These are phyloP conservation scores for Herpotrichia juniperi DNA, from an alignment of 2,329 filamentous ascomycete genomes.

Conservation along the genomic window DNA sequence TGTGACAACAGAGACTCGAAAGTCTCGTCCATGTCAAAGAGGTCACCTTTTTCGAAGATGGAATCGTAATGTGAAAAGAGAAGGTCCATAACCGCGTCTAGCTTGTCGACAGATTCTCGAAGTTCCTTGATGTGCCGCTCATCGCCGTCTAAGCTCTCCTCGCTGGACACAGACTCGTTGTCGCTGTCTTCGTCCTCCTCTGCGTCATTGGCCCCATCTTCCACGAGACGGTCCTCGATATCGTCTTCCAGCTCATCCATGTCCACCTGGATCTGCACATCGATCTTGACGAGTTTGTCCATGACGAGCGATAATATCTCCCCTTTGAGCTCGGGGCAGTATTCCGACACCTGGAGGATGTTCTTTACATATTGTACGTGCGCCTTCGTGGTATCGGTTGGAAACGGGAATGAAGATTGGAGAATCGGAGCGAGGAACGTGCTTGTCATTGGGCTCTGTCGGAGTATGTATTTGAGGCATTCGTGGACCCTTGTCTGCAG, in stretches of 20 bases:
- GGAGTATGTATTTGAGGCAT: conserved; percentile 75
- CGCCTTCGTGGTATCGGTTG: conserved; percentile 75
- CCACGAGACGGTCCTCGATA: conserved; percentile 73
- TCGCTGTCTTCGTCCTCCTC: conserved; percentile 62
- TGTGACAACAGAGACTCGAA: conserved; percentile 83
- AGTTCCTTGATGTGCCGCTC: conserved; percentile 70
- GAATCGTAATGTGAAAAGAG: conserved; percentile 84
- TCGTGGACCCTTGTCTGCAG: conserved; percentile 78
- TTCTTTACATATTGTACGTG: conserved; percentile 91
- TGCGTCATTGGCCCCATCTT: conserved; percentile 52
- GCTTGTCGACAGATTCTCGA: conserved; percentile 84
- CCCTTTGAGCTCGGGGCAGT: conserved; percentile 76
- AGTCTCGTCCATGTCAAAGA: conserved; percentile 70
- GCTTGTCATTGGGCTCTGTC: conserved; percentile 80
- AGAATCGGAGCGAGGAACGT: conserved; percentile 72
- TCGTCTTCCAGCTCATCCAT: conserved; percentile 93
- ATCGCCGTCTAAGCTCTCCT: conserved; percentile 64
- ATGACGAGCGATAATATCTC: conserved; percentile 85
- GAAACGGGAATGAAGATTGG: conserved; percentile 73
- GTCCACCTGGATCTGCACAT: conserved; percentile 93
- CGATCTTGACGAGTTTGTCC: conserved; percentile 87
- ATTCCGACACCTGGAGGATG: conserved; percentile 76
- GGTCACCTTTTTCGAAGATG: conserved; percentile 70
- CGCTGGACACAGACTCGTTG: conserved; percentile 72
- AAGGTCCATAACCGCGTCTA: conserved; percentile 87